Evolutionary conservation across 176 grass and related monocot species (phyloP).

Genomic region (Avena eriantha): DNA sequence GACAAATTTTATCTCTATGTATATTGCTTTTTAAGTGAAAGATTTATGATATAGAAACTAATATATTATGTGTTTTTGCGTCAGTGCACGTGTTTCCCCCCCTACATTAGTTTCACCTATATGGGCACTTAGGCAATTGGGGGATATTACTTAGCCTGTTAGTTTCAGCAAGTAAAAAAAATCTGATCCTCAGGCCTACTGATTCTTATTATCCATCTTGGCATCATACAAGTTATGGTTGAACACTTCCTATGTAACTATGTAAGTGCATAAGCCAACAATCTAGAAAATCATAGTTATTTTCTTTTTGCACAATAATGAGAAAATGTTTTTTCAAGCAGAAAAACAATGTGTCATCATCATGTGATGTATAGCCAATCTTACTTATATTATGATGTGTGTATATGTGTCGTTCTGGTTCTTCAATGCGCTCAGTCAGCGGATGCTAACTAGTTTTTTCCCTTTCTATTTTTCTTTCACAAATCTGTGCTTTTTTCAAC

Average conservation of each 20-base stretch:
- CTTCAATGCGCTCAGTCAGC: background rate
- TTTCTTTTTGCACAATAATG: background rate
- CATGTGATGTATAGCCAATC: background rate
- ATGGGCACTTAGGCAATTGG: background rate
- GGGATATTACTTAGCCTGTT: background rate
- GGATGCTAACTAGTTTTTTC: background rate
- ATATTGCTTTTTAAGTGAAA: background rate
- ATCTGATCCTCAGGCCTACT: background rate
- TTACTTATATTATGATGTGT: background rate
- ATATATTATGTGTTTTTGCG: background rate
- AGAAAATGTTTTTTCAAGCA: background rate
- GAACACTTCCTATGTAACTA: background rate
- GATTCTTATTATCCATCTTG: slow-evolving; percentile 14
- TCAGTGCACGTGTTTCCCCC: background rate
- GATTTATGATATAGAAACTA: background rate
- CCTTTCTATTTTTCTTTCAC: background rate
- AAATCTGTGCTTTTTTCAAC: background rate
- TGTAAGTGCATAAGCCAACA: background rate
- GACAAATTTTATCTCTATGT: background rate
- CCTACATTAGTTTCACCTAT: background rate
- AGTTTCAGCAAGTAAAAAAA: background rate
- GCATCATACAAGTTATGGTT: slow-evolving; percentile 12
- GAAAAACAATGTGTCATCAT: background rate
- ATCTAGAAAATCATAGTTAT: background rate
- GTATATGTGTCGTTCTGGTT: background rate